A percentile compares a stretch with the other conserved stretches of the same genome.
Conservation (phyloP, 805 yeast genomes). For the Priceomyces castillae region DNA sequence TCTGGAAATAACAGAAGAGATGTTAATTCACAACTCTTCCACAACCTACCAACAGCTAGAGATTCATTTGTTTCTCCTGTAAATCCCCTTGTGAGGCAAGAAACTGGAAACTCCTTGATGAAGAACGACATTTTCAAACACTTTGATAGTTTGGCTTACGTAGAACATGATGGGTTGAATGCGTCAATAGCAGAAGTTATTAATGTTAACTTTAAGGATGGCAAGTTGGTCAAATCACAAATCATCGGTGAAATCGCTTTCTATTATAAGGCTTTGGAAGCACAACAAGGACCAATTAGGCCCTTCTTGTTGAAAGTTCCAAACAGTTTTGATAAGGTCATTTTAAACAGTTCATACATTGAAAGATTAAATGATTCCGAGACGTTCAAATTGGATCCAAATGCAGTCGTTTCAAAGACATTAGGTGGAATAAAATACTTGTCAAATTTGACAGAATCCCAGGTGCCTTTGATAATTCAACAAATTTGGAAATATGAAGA, state of each 20-base stretch:
- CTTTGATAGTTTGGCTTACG: conserved; percentile 23
- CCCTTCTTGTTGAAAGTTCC: conserved; percentile 40
- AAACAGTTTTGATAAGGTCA: conserved; percentile 49
- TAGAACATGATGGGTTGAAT: conserved; percentile 66
- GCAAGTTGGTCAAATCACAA: conserved; percentile 55
- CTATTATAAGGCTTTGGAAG: conserved; percentile 47
- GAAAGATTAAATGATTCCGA: conserved; percentile 23
- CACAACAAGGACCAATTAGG: conserved; percentile 12
- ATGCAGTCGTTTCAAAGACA: conserved; percentile 57
- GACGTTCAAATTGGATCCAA: conserved; percentile 44
- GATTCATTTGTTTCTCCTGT: conserved; percentile 24
- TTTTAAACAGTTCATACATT: conserved; percentile 38
- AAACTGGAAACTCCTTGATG: conserved; percentile 37
- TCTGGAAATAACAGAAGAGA: conserved; percentile 39
- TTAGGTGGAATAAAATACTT: conserved; percentile 81
- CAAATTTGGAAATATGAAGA: conserved; percentile 91
- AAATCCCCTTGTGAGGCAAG: conserved; percentile 29
- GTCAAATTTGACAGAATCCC: conserved; percentile 39
- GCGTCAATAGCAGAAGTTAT: conserved; percentile 85
- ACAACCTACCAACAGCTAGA: conserved; percentile 41
- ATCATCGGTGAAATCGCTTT: conserved; percentile 85
- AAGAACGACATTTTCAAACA: conserved; percentile 24
- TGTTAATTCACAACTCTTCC: conserved; percentile 46
- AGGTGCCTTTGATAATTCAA: conserved; percentile 65
- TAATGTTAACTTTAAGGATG: conserved; percentile 71